Evolutionary conservation across 2,329 filamentous ascomycete genomes (phyloP), one percentile per base, ranked within the genome.

Genomic region (Fusarium verticillioides): DNA sequence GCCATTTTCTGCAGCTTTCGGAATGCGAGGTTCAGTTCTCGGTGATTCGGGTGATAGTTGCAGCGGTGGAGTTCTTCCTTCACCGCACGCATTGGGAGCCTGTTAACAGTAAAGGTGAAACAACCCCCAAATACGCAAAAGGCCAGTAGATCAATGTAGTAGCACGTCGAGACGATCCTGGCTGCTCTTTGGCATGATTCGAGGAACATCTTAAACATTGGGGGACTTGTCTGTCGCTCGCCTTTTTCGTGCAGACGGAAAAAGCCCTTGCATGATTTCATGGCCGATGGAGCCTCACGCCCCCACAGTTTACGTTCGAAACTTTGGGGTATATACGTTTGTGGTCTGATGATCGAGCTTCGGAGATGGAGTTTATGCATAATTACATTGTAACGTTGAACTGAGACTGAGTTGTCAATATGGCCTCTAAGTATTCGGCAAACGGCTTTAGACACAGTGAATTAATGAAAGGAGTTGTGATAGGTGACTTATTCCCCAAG

Each of bases 141-240:
- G 4, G 2, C 4, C 16, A 34, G 18, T 8, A 7, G 13, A 15
- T 10, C 9, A 5, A 34, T 15, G 10, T 3, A 10, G 4, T 0
- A 23, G 4, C 19, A 19, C 4, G 3, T 9, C 12, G 2, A 23
- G 23, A 10, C 1, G 21, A 0, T 12, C 8, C 11, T 19, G 1
- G 0, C 16, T 21, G 3, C 19, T 28, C 21, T 15, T 21, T 21
- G 3, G 9, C 13, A 21, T 43, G 37, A 61, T 61, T 61, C 16
- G 59, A 44, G 49, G 49, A 61, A 57, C 9, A 61, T 61, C 40
- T 60, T 9, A 6, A 2, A 10, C 5, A 8, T 26, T 42, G 30
- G 37, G 47, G 56, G 30, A 12, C 4, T 12, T 30, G 5, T n/a
- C 15, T 36, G 18, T 44, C 12, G 4, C 3, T 30, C 21, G 52